Evolutionary conservation across 139 green algal species (phyloP), one percentile per base, ranked within the genome.

Genomic region (Tetradesmus obliquus): DNA sequence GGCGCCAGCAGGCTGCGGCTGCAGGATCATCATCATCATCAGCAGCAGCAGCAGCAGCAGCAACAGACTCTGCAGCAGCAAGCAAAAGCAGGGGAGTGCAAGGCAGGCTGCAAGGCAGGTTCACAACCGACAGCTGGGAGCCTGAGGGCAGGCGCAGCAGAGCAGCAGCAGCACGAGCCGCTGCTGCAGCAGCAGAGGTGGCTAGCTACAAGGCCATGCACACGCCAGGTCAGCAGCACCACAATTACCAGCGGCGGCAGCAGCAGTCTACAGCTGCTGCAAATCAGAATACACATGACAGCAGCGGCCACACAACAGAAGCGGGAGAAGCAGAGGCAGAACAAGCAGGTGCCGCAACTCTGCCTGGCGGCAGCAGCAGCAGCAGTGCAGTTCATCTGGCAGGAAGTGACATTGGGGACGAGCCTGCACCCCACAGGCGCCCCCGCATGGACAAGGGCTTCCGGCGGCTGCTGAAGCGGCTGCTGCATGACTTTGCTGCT

Each of bases 401-500:
- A 57, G 3, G 19, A 72, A 22, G 53, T 62, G 12, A 45, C 13
- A 51, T 15, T 87, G 82, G 19, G 55, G 20, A 5, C 5, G 13
- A 69, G n/a, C 19, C 24, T 17, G n/a, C 55, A 20, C 15, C 24
- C 45, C 12, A 9, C 84, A 79, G 84, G 51, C 85, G 17, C 55
- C 58, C 71, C 3, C 60, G 53, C 10, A 69, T 90, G 20, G 86
- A 90, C 86, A 83, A 83, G 57, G 74, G 74, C 51, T 91, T 91
- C 79, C 87, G 66, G 76, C 58, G 57, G 24, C 24, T 86, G 53
- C 55, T 91, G 88, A 86, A 79, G 10, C 88, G 79, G 53, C 32
- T 91, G 55, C 55, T 91, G 7, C 79, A 32, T 12, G 55, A 51
- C 15, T 91, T 91, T 51, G 32, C 72, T 24, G 55, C 76, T 69